A percentile compares a stretch with the other conserved stretches of the same genome.
Conservation (phyloP, 1,284 basidiomycete species). For the Cerioporus squamosus region DNA sequence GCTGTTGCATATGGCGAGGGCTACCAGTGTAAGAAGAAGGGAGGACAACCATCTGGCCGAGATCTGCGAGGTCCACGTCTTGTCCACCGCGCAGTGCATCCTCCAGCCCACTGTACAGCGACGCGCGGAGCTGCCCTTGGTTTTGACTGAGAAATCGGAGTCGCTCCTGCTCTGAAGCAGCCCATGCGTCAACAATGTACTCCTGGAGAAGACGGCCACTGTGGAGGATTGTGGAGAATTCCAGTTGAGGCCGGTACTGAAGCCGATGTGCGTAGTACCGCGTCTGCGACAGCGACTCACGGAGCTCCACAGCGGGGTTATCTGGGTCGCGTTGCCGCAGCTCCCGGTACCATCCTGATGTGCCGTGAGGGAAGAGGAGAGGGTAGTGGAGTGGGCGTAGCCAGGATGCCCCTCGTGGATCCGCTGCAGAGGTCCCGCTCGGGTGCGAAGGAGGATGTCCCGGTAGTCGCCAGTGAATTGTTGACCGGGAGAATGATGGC, state of each 20-base stretch:
- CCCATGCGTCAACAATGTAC: slow-evolving; percentile 38
- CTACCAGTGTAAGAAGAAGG: slow-evolving; percentile 45
- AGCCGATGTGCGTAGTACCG: slow-evolving; percentile 37
- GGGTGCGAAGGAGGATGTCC: slow-evolving; percentile 38
- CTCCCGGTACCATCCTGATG: slow-evolving; percentile 42
- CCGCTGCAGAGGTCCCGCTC: slow-evolving; percentile 26
- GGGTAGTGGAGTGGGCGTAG: slow-evolving; percentile 43
- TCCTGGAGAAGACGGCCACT: slow-evolving; percentile 44
- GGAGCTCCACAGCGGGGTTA: too few species aligned
- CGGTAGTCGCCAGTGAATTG: slow-evolving; percentile 10
- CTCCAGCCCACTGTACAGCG: slow-evolving; percentile 38
- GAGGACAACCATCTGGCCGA: slow-evolving; percentile 42
- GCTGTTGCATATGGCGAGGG: slow-evolving; percentile 42
- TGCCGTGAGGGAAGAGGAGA: slow-evolving; percentile 37
- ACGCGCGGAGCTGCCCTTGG: slow-evolving; percentile 37
- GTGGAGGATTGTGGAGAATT: slow-evolving; percentile 36
- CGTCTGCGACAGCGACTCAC: slow-evolving; percentile 27
- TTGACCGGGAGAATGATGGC: slow-evolving; percentile 41
- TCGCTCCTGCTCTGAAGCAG: slow-evolving; percentile 26
- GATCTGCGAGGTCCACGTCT: slow-evolving; percentile 24
- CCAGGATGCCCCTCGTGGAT: slow-evolving; percentile 40
- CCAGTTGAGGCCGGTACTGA: slow-evolving; percentile 28
- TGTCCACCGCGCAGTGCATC: slow-evolving; percentile 30
- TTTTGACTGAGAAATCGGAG: slow-evolving; percentile 32
- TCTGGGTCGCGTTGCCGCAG: slow-evolving; percentile 12